Conservation (phyloP, 2,329 filamentous ascomycete genomes). For the Ceratocystis cubensis region DNA sequence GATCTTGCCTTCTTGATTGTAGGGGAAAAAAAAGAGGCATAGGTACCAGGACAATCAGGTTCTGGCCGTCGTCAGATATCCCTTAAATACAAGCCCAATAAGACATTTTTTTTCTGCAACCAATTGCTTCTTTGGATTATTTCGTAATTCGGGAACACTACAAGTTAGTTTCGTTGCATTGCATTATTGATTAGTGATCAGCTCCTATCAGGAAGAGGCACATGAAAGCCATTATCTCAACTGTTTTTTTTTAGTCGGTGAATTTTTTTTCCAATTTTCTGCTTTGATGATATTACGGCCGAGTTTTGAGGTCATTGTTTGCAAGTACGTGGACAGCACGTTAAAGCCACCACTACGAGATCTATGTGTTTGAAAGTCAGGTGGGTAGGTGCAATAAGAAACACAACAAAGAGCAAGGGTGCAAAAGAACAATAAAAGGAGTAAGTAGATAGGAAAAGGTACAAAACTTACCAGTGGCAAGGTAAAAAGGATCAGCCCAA, state of each 20-base stretch:
- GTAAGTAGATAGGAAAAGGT: not conserved
- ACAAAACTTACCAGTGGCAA: not conserved
- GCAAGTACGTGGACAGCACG: not conserved
- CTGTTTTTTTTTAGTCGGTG: not conserved
- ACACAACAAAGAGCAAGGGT: not conserved
- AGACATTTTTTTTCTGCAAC: not conserved
- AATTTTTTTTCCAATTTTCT: not conserved
- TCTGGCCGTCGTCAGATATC: too few relatives aligned
- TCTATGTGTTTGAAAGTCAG: conserved; percentile 1
- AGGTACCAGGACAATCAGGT: not conserved
- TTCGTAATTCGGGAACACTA: not conserved
- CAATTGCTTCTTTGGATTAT: not conserved
- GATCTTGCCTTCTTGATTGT: not conserved
- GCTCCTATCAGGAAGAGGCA: not conserved
- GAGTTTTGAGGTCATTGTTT: not conserved
- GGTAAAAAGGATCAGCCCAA: not conserved
- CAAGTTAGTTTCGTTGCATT: not conserved
- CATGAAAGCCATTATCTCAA: not conserved
- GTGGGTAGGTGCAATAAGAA: not conserved
- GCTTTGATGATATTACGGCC: not conserved
- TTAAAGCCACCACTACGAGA: too few relatives aligned
- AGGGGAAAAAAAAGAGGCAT: not conserved
- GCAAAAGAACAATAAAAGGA: not conserved
- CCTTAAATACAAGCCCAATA: not conserved
- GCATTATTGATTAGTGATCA: not conserved